Base-by-base conservation (phyloP, 768 basidiomycete species). In the Termitomyces sp. region DNA sequence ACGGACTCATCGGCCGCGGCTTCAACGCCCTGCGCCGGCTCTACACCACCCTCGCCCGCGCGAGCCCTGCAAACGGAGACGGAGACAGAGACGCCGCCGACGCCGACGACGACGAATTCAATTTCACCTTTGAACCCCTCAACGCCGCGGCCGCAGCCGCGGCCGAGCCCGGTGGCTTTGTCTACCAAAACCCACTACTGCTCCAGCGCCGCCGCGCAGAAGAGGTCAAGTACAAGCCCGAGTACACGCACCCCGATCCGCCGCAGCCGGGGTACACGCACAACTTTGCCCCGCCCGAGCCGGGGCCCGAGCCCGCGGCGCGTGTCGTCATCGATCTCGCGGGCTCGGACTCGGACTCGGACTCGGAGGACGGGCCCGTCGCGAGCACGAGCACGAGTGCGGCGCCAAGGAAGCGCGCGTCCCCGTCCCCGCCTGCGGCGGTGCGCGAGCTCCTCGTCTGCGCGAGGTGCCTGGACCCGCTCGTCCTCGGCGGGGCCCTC, bases 251-350 rank as follows among this genome's bases (percentile, higher is more conserved):
- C 65, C 81, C 86, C 2, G 68, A 68, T 10, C 70, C 69, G 5
- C 73, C 82, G 6, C 73, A 78, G 15, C 72, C 84, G n/a, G 88
- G 87, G 1, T 91, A 87, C 67, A 82, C 85, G 0, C 80, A 79
- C 63, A 81, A 89, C 66, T 90, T 92, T 69, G 79, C 78, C 3
- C 75, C 76, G n/a, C 69, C 70, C 13, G 69, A 71, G 44, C 54
- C 73, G 2, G 54, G 70, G 5, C 62, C 70, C 0, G 60, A 59
- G 41, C 26, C 49, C 18, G 20, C 54, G n/a, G 20, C 54, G n/a
- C 73, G 77, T 37, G 76, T 76, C 20, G 71, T 82, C 26, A 74
- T 86, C n/a, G 64, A 67, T 49, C 56, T 67, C 28, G 57, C 22
- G 2, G 62, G 49, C 24, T 39, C 54, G 8, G 60, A 61, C 29